Conservation (phyloP, 129 eudicot genomes). For the Heracleum sosnowskyi region DNA sequence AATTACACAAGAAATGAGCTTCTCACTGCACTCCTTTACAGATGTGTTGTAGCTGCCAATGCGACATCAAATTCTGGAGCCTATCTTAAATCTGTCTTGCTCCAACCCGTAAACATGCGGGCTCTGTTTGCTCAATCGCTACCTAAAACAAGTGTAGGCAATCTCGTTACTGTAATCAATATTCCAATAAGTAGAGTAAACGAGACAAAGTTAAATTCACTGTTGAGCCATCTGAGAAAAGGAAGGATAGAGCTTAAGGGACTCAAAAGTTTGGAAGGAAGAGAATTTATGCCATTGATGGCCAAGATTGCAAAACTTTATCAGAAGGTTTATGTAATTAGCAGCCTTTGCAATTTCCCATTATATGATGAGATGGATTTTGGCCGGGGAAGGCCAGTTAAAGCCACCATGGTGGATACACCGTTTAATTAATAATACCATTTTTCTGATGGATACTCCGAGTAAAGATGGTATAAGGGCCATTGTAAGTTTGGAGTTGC, state of each 20-base stretch:
- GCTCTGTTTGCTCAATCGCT: conserved; percentile 1
- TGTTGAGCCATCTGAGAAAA: background rate
- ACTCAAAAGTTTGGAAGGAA: background rate
- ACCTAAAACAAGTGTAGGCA: conserved; percentile 13
- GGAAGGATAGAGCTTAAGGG: conserved; percentile 12
- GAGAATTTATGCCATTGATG: background rate
- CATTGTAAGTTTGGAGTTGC: conserved; percentile 15
- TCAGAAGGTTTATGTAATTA: background rate
- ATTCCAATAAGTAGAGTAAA: background rate
- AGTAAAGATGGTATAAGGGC: conserved; percentile 24
- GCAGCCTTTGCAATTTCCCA: background rate
- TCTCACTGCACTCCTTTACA: conserved; percentile 20
- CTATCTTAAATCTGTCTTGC: conserved; percentile 7
- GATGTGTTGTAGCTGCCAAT: conserved; percentile 8
- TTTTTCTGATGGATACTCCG: conserved; percentile 9
- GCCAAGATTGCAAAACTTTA: background rate
- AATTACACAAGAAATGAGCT: conserved; percentile 21
- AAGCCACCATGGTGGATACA: background rate
- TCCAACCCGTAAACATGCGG: conserved; percentile 7
- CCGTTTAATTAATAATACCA: background rate
- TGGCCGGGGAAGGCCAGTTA: conserved; percentile 34
- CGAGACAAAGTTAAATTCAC: background rate
- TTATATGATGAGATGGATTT: conserved; percentile 17
- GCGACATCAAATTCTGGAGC: background rate
- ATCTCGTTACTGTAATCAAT: background rate